Evolutionary conservation across 371 early-diverging fungal genomes (phyloP).

Genomic region (Apophysomyces elegans): DNA sequence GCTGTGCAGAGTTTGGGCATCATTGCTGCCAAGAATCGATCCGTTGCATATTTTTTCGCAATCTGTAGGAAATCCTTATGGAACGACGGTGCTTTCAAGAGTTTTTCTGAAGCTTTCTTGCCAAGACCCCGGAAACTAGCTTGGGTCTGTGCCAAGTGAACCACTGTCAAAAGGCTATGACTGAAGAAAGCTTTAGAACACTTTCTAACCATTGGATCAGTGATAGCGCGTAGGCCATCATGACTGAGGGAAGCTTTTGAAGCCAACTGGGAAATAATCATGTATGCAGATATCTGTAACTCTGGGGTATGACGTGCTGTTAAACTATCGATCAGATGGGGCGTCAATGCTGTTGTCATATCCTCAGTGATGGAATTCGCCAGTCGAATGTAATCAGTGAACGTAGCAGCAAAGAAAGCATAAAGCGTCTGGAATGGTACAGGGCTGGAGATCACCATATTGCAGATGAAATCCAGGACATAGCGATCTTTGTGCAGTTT

Average conservation of each 20-base stretch:
- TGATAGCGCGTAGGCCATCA: constrained; percentile 53
- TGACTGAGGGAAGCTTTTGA: constrained; percentile 51
- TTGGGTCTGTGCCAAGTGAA: constrained; percentile 73
- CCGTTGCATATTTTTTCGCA: constrained; percentile 57
- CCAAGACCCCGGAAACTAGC: constrained; percentile 50
- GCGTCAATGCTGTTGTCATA: constrained; percentile 54
- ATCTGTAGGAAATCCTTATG: constrained; percentile 43
- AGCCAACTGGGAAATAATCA: constrained; percentile 72
- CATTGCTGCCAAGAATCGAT: constrained; percentile 54
- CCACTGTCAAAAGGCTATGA: constrained; percentile 60
- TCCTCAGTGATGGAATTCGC: constrained; percentile 53
- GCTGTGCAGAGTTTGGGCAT: constrained; percentile 35
- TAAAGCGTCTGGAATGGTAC: constrained; percentile 60
- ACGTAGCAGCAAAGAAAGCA: constrained; percentile 70
- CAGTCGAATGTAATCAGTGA: constrained; percentile 64
- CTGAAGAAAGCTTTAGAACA: constrained; percentile 34
- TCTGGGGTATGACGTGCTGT: constrained; percentile 51
- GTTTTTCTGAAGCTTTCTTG: constrained; percentile 38
- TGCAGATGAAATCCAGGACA: constrained; percentile 71
- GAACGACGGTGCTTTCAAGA: constrained; percentile 39
- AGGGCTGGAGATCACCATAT: constrained; percentile 48
- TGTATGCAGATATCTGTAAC: constrained; percentile 66
- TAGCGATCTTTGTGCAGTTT: constrained; percentile 59
- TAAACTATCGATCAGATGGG: constrained; percentile 61
- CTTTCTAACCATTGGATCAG: constrained; percentile 48